Base-by-base conservation (phyloP, 1,139 yeast species). In the Candida smagusa region DNA sequence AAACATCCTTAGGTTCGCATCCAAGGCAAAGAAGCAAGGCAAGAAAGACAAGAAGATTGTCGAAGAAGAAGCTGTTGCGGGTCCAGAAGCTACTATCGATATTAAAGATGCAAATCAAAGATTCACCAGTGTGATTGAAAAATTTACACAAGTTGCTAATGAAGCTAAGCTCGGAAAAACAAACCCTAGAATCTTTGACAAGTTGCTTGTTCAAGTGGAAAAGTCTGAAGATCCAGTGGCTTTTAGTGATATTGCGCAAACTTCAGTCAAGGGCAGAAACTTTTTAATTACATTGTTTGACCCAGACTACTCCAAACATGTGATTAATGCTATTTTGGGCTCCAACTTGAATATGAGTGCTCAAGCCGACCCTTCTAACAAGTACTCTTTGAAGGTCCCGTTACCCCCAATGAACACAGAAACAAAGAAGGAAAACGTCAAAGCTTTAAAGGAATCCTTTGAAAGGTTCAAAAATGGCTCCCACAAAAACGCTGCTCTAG, bases 241-340 rank as follows among this genome's bases (percentile, higher is more conserved):
- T 19, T 84, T 83, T 53, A 72, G 76, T 4, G 70, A 79, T 7
- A 61, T 89, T 24, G 96, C 97, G 1, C 85, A 86, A 44, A 81
- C 95, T 6, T 72, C 87, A 0, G 53, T 81, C 37, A 84, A 87
- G 50, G 74, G 77, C 40, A 72, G 87, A 50, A 72, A 79, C 41
- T 68, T 85, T 36, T 64, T 79, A 33, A 74, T 90, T 23, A 88
- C 95, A 0, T 92, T 89, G 2, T 90, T 83, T 58, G 96, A 89
- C 51, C 94, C 96, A 8, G 68, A 68, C 36, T 74, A 86, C 48
- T 73, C 79, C 22, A 84, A 86, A 52, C 72, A 76, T 44, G 76
- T 90, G 22, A 72, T 84, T 33, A 80, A 87, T 42, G 72, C 89
- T 0, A 80, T 90, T 29, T 59, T 88, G 43, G 83, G 77, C 2